Conservation (phyloP, 2,329 filamentous ascomycete genomes). For the Aspergillus sp. region DNA sequence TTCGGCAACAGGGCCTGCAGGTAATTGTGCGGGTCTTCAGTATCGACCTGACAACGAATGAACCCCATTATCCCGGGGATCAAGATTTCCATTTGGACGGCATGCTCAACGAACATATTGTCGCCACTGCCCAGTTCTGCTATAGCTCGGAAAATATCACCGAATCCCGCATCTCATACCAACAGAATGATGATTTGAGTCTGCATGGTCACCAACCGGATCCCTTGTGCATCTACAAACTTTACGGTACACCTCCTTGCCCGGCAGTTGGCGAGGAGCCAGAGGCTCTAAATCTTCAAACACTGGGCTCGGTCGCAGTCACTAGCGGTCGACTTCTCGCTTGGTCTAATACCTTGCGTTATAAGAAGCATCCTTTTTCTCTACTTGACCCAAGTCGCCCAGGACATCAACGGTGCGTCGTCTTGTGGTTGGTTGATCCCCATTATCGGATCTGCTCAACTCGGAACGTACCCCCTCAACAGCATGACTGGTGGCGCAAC, state of each 20-base stretch:
- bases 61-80: slow-evolving; percentile 9
- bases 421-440: slow-evolving; percentile 17
- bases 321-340: slow-evolving; percentile 13
- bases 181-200: background rate
- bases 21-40: slow-evolving; percentile 13
- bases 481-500: slow-evolving; percentile 12
- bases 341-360: slow-evolving; percentile 14
- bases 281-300: background rate
- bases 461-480: slow-evolving; percentile 17
- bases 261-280: background rate
- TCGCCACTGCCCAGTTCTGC: slow-evolving; percentile 2
- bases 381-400: slow-evolving; percentile 12
- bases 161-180: slow-evolving; percentile 11
- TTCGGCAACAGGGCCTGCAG: slow-evolving; percentile 19
- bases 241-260: background rate
- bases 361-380: slow-evolving; percentile 12
- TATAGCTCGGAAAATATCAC: slow-evolving; percentile 15
- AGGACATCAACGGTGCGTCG: slow-evolving; percentile 13
- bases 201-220: background rate
- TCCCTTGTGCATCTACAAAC: background rate
- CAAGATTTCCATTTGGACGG: slow-evolving; percentile 15
- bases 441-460: slow-evolving; percentile 18
- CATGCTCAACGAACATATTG: slow-evolving; percentile 14
- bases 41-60: slow-evolving; percentile 16
- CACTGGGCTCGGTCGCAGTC: slow-evolving; percentile 16